A percentile compares a stretch with the other conserved stretches of the same genome.
These are phyloP conservation scores for Kodamaea leandrae DNA, from an alignment of 805 yeast species.

Conservation along the genomic window DNA sequence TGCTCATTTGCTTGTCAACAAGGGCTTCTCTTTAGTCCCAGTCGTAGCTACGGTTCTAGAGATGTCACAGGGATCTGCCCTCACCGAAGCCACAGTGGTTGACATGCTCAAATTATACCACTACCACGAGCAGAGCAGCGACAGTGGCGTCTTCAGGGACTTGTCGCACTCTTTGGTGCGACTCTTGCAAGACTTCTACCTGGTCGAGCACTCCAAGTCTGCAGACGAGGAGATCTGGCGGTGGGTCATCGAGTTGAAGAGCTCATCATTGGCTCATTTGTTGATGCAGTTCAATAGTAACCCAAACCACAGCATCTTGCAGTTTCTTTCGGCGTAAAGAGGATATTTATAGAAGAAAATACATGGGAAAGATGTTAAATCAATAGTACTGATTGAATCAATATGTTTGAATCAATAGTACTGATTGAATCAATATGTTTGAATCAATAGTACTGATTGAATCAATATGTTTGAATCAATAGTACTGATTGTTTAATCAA, in stretches of 20 bases:
- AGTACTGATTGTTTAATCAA: too few relatives aligned
- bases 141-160: slow-evolving; percentile 9
- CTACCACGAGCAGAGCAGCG: slow-evolving; percentile 11
- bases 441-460: too few relatives aligned
- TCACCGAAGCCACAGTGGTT: slow-evolving; percentile 3
- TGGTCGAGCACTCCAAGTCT: not conserved
- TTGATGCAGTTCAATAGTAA: slow-evolving; percentile 14
- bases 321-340: slow-evolving; percentile 4
- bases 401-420: too few relatives aligned
- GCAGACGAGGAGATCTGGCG: slow-evolving; percentile 13
- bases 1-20: slow-evolving; percentile 1
- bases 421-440: too few relatives aligned
- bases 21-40: slow-evolving; percentile 7
- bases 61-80: not conserved
- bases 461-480: too few relatives aligned
- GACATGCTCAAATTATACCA: slow-evolving; percentile 7
- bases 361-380: too few relatives aligned
- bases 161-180: slow-evolving; percentile 9
- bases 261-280: slow-evolving; percentile 13
- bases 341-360: slow-evolving; percentile 3
- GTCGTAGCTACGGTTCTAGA: slow-evolving; percentile 4
- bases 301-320: slow-evolving; percentile 9
- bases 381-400: too few relatives aligned
- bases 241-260: slow-evolving; percentile 13
- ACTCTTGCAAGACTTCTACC: slow-evolving; percentile 10